A percentile compares a stretch with the other conserved stretches of the same genome.
phyloP scores from a whole-genome alignment of 2,329 filamentous ascomycete species.

The Aspergillus sp. region DNA sequence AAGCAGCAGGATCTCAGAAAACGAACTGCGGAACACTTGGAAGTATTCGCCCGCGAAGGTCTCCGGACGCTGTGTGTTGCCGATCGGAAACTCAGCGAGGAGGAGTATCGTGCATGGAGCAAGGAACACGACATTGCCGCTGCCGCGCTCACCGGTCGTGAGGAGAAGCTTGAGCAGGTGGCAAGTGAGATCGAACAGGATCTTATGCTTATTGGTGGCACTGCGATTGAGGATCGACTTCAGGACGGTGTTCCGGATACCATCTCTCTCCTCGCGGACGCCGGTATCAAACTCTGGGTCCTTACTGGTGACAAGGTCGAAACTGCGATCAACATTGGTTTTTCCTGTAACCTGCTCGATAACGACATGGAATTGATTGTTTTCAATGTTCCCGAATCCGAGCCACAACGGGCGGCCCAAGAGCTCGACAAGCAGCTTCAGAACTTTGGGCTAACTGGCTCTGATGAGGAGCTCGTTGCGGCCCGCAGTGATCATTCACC shows the following conservation, averaged over 20 bases:
- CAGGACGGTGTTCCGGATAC: conserved; percentile 97
- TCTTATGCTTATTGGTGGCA: conserved; percentile 83
- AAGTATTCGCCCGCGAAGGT: conserved; percentile 95
- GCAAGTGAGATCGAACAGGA: conserved; percentile 90
- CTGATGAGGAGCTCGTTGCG: conserved; percentile 76
- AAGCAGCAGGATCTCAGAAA: conserved; percentile 82
- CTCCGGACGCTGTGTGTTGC: conserved; percentile 93
- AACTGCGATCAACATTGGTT: conserved; percentile 99
- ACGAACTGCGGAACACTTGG: conserved; percentile 86
- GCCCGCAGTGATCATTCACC: conserved; percentile 83
- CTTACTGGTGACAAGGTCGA: conserved; percentile 98
- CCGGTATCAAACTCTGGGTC: conserved; percentile 98
- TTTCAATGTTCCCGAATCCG: conserved; percentile 78
- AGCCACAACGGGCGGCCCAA: conserved; percentile 62
- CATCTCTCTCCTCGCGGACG: conserved; percentile 83
- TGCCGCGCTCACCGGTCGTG: conserved; percentile 77
- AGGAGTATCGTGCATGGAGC: conserved; percentile 83
- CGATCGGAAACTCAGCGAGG: conserved; percentile 73
- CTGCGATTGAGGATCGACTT: conserved; percentile 93
- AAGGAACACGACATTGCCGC: conserved; percentile 85
- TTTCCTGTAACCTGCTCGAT: conserved; percentile 95
- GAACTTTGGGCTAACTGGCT: conserved; percentile 76
- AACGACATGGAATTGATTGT: conserved; percentile 98
- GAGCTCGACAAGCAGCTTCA: conserved; percentile 73
- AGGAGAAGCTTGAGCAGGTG: conserved; percentile 88